Percentiles rank a stretch among this genome's conserved stretches.
phyloP scores from a whole-genome alignment of 257 asterid genomes.

The Solanum ahanhuiri region DNA sequence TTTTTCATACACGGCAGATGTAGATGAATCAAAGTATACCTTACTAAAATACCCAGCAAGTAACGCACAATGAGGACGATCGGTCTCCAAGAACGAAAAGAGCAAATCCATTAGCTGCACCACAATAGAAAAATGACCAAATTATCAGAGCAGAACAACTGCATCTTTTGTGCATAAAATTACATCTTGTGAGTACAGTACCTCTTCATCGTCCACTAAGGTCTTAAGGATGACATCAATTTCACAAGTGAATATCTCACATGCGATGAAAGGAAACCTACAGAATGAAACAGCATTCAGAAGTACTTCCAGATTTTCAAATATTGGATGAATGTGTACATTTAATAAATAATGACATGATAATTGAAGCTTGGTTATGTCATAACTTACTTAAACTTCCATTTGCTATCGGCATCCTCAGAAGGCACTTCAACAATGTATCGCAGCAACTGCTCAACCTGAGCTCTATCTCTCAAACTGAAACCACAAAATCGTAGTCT shows the following conservation, averaged over 20 bases:
- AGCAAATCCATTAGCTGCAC: constrained; percentile 87
- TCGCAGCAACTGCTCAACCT: constrained; percentile 78
- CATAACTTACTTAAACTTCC: constrained; percentile 68
- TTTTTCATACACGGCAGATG: neutral
- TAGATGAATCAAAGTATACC: constrained; percentile 32
- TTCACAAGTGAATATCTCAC: constrained; percentile 96
- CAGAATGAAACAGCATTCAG: constrained; percentile 2
- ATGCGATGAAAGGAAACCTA: constrained; percentile 96
- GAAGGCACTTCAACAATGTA: constrained; percentile 78
- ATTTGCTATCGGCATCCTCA: constrained; percentile 81
- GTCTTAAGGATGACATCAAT: constrained; percentile 95
- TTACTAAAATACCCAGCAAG: constrained; percentile 97
- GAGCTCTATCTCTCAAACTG: constrained; percentile 92
- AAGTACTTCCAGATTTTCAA: constrained; percentile 1
- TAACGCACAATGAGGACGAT: constrained; percentile 74
- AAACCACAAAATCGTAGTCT: constrained; percentile 4
- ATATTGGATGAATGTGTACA: neutral
- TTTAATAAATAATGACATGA: neutral
- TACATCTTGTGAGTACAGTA: constrained; percentile 9
- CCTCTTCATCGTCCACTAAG: constrained; percentile 95
- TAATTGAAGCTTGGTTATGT: neutral
- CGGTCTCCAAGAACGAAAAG: constrained; percentile 89
- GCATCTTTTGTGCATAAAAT: neutral
- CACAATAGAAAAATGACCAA: constrained; percentile 1
- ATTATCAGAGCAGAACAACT: constrained; percentile 6